Percentiles rank a stretch among this genome's conserved stretches.
Evolutionary conservation across 164 flowering plant species (phyloP).

Genomic region (Umbilicus rupestris): DNA sequence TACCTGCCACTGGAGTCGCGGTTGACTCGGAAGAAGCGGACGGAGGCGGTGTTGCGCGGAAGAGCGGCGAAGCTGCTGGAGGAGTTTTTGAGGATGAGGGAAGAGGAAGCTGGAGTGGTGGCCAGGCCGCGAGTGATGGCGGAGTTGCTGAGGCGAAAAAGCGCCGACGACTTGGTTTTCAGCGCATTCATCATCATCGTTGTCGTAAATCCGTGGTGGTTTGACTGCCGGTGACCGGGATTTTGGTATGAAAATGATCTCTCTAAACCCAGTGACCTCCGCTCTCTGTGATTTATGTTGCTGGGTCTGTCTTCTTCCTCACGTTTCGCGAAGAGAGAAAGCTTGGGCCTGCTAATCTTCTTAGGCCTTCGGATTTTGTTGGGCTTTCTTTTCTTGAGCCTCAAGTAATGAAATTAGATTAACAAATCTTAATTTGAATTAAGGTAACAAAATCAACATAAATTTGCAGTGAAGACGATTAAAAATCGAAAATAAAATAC

Average conservation of each 20-base stretch:
- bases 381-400: too few relatives aligned
- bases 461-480: too few relatives aligned
- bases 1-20: conserved; percentile 20
- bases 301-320: not conserved
- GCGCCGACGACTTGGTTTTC: not conserved
- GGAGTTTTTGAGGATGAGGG: conserved; percentile 9
- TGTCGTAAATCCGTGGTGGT: not conserved
- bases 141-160: not conserved
- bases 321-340: not conserved
- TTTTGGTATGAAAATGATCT: not conserved
- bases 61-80: not conserved
- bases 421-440: too few relatives aligned
- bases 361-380: too few relatives aligned
- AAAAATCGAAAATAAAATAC: too few relatives aligned
- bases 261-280: not conserved
- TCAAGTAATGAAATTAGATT: too few relatives aligned
- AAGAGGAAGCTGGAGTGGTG: conserved; percentile 10
- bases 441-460: too few relatives aligned
- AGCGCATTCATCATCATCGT: conserved; percentile 1
- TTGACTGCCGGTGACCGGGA: not conserved
- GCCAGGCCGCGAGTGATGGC: not conserved
- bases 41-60: not conserved
- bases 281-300: not conserved
- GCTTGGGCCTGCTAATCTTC: not conserved
- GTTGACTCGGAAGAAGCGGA: conserved; percentile 15